Base-by-base conservation (phyloP, 106 monocot genomes). In the Agapanthus africanus region DNA sequence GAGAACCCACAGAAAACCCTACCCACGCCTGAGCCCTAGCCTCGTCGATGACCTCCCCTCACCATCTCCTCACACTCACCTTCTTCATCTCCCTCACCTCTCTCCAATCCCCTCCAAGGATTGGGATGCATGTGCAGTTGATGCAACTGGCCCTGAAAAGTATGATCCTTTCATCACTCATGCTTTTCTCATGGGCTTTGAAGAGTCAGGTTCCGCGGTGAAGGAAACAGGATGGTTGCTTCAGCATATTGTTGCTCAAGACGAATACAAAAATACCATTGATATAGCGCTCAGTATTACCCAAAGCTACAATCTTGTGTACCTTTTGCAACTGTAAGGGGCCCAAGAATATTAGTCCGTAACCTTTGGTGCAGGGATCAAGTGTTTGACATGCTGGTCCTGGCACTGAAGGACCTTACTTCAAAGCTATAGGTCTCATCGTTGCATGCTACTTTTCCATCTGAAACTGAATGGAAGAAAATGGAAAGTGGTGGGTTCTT, bases 191-290 rank as follows among this genome's bases (percentile, higher is more conserved):
- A 8, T 15, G 15, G 15, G 42, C 42, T 15, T 42, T 8, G 42
- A 42, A 15, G 42, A 42, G 42, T 42, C 7, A 15, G 42, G 42
- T 8, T 42, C 42, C 15, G 42, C 42, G 15, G 42, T 42, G 7
- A 7, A 97, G 97, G 91, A 89, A 82, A 97, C 89, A 9, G 97
- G 97, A 76, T 97, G 97, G 97, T 77, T 81, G 54, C 97, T 91
- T 57, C 91, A 84, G 37, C 97, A 92, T 82, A 66, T 97, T 80
- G 77, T 97, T 59, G 97, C 91, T 71, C 83, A 78, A 73, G 97
- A 97, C 82, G 86, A 89, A 74, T 59, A 79, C 71, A 77, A 80
- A 76, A 92, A 84, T 80, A 77, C 74, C 46, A 57, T 97, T 81
- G 86, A 79, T 97, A 91, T 79, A 91, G 97, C 67, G 70, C 68